These are phyloP conservation scores for Starmerella gropengiesseri DNA, from an alignment of 805 yeast species.

Conservation along the genomic window DNA sequence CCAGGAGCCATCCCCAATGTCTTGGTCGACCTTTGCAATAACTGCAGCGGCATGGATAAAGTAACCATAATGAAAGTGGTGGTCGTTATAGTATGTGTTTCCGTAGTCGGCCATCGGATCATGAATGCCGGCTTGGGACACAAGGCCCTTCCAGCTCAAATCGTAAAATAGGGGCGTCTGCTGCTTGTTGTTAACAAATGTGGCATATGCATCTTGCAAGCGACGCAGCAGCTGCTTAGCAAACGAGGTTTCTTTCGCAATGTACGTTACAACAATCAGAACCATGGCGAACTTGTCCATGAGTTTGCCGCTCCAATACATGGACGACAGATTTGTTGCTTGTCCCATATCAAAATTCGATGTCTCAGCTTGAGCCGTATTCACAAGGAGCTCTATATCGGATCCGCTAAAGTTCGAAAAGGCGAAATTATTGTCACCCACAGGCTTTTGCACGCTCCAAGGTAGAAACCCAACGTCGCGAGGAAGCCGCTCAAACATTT, in stretches of 20 bases:
- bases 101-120: slow-evolving; percentile 58
- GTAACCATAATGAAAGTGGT: slow-evolving; percentile 81
- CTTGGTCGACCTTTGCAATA: slow-evolving; percentile 52
- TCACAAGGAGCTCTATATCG: slow-evolving; percentile 34
- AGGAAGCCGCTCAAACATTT: slow-evolving; percentile 34
- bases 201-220: slow-evolving; percentile 55
- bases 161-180: slow-evolving; percentile 68
- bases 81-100: slow-evolving; percentile 69
- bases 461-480: slow-evolving; percentile 43
- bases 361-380: slow-evolving; percentile 43
- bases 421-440: slow-evolving; percentile 28
- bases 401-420: slow-evolving; percentile 35
- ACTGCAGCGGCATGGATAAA: slow-evolving; percentile 74
- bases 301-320: slow-evolving; percentile 84
- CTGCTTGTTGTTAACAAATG: slow-evolving; percentile 62
- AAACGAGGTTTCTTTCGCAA: slow-evolving; percentile 46
- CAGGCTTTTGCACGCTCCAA: slow-evolving; percentile 35
- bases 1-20: slow-evolving; percentile 39
- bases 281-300: slow-evolving; percentile 84
- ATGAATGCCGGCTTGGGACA: slow-evolving; percentile 26
- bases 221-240: slow-evolving; percentile 43
- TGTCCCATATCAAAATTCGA: slow-evolving; percentile 40
- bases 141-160: slow-evolving; percentile 41
- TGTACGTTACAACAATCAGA: slow-evolving; percentile 55
- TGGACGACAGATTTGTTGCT: slow-evolving; percentile 60